phyloP scores from a whole-genome alignment of 106 monocot species.

The Acorus calamus region DNA sequence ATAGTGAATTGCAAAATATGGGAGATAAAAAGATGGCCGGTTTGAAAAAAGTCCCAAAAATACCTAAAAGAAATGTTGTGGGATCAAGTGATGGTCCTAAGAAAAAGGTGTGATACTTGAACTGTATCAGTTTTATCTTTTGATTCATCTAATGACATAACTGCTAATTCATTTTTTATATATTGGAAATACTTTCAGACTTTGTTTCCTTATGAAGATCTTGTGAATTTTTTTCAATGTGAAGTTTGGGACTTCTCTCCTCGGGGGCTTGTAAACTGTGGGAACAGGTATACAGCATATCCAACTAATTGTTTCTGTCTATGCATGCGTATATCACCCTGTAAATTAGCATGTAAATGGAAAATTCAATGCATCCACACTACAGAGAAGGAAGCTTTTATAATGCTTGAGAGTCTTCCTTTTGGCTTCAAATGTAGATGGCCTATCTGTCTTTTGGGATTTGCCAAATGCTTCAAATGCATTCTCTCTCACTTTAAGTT shows the following conservation, averaged over 20 bases:
- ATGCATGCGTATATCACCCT: no score
- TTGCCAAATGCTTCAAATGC: no score
- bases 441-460: no score
- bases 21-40: constrained; percentile 14
- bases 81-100: constrained; percentile 24
- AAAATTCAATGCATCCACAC: background rate
- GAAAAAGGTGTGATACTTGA: constrained; percentile 37
- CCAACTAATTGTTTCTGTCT: no score
- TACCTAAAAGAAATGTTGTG: constrained; percentile 30
- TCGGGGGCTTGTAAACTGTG: constrained; percentile 92
- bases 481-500: no score
- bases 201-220: constrained; percentile 67
- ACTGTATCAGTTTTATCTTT: background rate
- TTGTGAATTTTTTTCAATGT: constrained; percentile 83
- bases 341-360: background rate
- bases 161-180: constrained; percentile 4
- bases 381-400: no score
- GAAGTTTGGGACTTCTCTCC: constrained; percentile 57
- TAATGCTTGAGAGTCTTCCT: no score
- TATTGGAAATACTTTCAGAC: constrained; percentile 21
- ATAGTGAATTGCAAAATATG: constrained; percentile 12
- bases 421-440: no score
- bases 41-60: constrained; percentile 28
- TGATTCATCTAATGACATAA: background rate
- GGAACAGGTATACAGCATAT: constrained; percentile 58